phyloP scores from a whole-genome alignment of 2,329 filamentous ascomycete species.

The Neonectria faginata region DNA sequence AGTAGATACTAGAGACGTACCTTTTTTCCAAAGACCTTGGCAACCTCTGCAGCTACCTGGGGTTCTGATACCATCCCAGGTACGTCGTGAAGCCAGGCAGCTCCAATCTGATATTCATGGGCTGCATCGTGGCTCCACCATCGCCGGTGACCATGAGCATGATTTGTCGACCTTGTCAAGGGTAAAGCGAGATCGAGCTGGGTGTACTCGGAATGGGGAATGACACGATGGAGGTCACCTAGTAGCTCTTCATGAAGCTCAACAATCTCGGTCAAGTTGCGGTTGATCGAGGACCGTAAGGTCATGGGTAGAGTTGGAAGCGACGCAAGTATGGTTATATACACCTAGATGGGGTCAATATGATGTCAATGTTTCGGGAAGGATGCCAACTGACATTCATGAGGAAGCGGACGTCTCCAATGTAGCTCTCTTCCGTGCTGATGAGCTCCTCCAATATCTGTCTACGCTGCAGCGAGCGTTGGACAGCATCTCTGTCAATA shows the following conservation, averaged over 20 bases:
- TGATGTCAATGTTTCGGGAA: not conserved
- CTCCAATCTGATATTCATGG: constrained; percentile 54
- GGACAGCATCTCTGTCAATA: constrained; percentile 76
- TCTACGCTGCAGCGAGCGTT: constrained; percentile 79
- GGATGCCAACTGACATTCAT: constrained; percentile 73
- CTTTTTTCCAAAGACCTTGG: constrained; percentile 70
- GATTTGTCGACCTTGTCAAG: constrained; percentile 28
- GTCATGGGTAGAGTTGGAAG: constrained; percentile 73
- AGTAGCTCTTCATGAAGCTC: constrained; percentile 87
- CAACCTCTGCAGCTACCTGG: constrained; percentile 69
- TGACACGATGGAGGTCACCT: constrained; percentile 74
- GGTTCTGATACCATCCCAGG: constrained; percentile 69
- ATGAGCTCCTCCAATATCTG: constrained; percentile 88
- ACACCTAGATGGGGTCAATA: constrained; percentile 65
- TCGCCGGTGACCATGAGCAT: constrained; percentile 53
- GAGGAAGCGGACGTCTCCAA: constrained; percentile 86
- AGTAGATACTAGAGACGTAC: constrained; percentile 50
- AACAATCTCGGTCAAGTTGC: constrained; percentile 82
- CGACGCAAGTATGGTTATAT: constrained; percentile 80
- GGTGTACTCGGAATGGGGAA: constrained; percentile 76
- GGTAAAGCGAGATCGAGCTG: constrained; percentile 49
- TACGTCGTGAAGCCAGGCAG: constrained; percentile 58
- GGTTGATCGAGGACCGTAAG: constrained; percentile 78
- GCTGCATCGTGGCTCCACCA: constrained; percentile 63
- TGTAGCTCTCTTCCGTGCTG: constrained; percentile 87